A percentile compares a stretch with the other conserved stretches of the same genome.
Conservation (phyloP, 2,329 filamentous ascomycete genomes). For the Colletotrichum cordylinicola region DNA sequence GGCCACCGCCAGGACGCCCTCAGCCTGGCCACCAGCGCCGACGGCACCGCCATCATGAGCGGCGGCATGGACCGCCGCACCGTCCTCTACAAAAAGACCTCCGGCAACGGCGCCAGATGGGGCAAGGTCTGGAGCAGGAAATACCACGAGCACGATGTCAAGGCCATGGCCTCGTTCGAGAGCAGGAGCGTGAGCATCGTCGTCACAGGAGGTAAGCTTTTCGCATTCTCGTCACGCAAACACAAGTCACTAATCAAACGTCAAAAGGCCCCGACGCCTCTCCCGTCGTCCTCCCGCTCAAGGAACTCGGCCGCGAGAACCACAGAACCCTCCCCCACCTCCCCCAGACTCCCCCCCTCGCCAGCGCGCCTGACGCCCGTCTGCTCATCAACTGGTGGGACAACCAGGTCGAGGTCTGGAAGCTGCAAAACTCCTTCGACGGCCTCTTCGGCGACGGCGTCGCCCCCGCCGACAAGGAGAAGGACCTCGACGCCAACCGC, state of each 20-base stretch:
- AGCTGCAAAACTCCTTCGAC: conserved; percentile 50
- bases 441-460: conserved; percentile 49
- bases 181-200: conserved; percentile 82
- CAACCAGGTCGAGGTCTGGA: conserved; percentile 85
- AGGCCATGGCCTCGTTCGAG: conserved; percentile 91
- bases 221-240: background rate
- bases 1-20: conserved; percentile 90
- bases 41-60: conserved; percentile 84
- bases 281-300: conserved; percentile 81
- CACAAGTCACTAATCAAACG: background rate
- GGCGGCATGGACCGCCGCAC: conserved; percentile 92
- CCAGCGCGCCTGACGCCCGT: conserved; percentile 75
- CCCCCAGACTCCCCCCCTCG: conserved; percentile 77
- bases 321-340: conserved; percentile 84
- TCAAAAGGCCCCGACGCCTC: conserved; percentile 79
- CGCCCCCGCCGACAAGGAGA: conserved; percentile 37
- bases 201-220: conserved; percentile 81
- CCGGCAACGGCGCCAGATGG: conserved; percentile 72
- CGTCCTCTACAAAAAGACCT: conserved; percentile 76
- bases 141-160: conserved; percentile 94
- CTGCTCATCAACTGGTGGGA: conserved; percentile 94
- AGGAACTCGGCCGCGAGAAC: conserved; percentile 77
- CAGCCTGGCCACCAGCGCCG: conserved; percentile 80
- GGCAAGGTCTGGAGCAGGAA: conserved; percentile 83
- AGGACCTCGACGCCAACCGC: conserved; percentile 57